These are phyloP conservation scores for Yamagishiella unicocca DNA, from an alignment of 139 green algal species.

Conservation along the genomic window DNA sequence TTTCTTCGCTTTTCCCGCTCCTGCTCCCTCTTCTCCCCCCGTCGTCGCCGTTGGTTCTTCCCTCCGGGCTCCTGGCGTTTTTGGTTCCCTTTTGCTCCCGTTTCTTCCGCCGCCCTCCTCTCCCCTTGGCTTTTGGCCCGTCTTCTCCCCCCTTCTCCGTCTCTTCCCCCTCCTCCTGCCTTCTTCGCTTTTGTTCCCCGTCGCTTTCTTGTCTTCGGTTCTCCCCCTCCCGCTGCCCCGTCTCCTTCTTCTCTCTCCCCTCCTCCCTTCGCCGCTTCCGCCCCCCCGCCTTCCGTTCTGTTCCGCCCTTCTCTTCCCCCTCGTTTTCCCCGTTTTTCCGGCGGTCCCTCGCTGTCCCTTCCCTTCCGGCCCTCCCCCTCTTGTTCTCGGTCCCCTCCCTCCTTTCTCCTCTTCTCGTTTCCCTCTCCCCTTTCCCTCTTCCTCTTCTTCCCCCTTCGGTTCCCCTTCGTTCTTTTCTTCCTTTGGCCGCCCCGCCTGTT, in stretches of 20 bases:
- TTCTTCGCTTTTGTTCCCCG: neutral
- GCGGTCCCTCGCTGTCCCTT: neutral
- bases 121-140: neutral
- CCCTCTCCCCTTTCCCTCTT: neutral
- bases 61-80: too few relatives aligned
- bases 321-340: neutral
- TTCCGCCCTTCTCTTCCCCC: neutral
- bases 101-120: neutral
- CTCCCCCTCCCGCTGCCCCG: neutral
- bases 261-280: neutral
- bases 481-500: neutral
- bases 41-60: too few relatives aligned
- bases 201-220: neutral
- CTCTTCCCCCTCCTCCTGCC: neutral
- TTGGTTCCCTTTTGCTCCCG: neutral
- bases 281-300: neutral
- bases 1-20: too few relatives aligned
- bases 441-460: neutral
- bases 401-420: neutral
- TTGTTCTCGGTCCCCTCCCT: neutral
- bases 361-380: neutral
- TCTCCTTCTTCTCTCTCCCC: neutral
- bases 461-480: neutral
- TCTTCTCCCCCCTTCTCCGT: neutral
- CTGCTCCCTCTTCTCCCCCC: too few relatives aligned